Base-by-base conservation (phyloP, 2,329 filamentous ascomycete genomes). In the Talaromyces sp. region DNA sequence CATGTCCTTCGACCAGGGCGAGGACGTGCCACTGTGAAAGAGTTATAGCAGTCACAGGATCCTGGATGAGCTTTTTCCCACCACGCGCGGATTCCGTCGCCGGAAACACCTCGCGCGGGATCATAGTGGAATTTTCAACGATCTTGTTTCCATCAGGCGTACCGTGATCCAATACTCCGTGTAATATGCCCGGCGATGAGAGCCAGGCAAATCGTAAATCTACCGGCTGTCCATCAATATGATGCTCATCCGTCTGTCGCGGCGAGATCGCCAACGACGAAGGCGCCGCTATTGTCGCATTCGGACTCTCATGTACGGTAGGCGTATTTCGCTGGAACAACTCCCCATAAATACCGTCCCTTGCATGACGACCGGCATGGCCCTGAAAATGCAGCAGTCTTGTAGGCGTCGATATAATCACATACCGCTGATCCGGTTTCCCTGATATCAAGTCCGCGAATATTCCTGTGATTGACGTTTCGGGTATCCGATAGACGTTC, bases 21-120 rank as follows among this genome's bases (percentile, higher is more conserved):
- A 99, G 78, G 59, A 97, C 88, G 75, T 99, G 95, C 90, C 95
- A 99, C 73, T 97, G 93, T 6, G 93, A 96, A 68, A 99, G 81
- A 0, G 90, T 88, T 75, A 97, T 89, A 0, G 91, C 91, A 47
- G 89, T 87, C 45, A 97, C 89, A 1, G 87, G 84, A 66, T 96
- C 92, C 62, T 90, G 85, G 0, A 87, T 83, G 41, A 88, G 78
- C 67, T 87, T 89, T 67, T 84, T 86, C 27, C 89, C 83, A 41
- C 87, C 89, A 67, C 86, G 85, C 1, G 87, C 80, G 9, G 86
- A 85, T 67, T 93, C 89, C 0, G 87, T 83, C 2, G 87, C 84
- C 1, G 91, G 87, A 49, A 98, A 85, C 65, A 92, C 88, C 1
- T 91, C 86, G 72, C 87, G 87, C 17, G 90, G 82, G 61, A 97